A percentile compares a stretch with the other conserved stretches of the same genome.
Evolutionary conservation across 805 yeast genomes (phyloP).

Genomic region (Phaffomyces thermotolerans): DNA sequence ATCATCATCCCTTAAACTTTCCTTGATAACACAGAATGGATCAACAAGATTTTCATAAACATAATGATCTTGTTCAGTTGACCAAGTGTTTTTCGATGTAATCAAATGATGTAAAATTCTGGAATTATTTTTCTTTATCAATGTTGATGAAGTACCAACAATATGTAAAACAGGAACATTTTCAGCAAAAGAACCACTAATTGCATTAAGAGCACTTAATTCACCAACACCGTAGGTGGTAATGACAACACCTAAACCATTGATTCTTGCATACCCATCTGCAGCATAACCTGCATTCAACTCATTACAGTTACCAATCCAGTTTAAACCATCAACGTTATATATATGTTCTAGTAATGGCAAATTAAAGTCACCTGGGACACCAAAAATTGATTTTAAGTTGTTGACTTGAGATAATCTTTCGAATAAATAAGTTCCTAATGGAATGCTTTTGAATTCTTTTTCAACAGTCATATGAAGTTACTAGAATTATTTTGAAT

Average conservation of each 20-base stretch:
- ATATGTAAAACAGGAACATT: constrained; percentile 75
- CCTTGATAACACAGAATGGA: constrained; percentile 46
- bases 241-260: constrained; percentile 28
- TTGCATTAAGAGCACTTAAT: constrained; percentile 75
- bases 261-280: constrained; percentile 72
- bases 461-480: constrained; percentile 13
- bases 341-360: constrained; percentile 60
- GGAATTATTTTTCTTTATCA: constrained; percentile 24
- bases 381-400: constrained; percentile 58
- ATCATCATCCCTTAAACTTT: constrained; percentile 37
- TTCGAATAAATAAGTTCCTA: constrained; percentile 60
- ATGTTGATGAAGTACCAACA: constrained; percentile 67
- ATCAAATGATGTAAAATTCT: constrained; percentile 44
- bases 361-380: constrained; percentile 70
- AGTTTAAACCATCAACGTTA: constrained; percentile 41
- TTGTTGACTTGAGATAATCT: constrained; percentile 45
- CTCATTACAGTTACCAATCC: constrained; percentile 86
- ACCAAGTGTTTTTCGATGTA: constrained; percentile 37
- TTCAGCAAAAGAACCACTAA: constrained; percentile 79
- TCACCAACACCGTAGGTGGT: constrained; percentile 88
- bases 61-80: constrained; percentile 45
- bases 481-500: neutral
- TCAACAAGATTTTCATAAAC: constrained; percentile 52
- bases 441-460: constrained; percentile 27
- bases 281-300: constrained; percentile 87